Percentiles rank a stretch among this genome's conserved stretches.
Conservation (phyloP, 805 yeast species). For the Teunomyces aglyptinius region DNA sequence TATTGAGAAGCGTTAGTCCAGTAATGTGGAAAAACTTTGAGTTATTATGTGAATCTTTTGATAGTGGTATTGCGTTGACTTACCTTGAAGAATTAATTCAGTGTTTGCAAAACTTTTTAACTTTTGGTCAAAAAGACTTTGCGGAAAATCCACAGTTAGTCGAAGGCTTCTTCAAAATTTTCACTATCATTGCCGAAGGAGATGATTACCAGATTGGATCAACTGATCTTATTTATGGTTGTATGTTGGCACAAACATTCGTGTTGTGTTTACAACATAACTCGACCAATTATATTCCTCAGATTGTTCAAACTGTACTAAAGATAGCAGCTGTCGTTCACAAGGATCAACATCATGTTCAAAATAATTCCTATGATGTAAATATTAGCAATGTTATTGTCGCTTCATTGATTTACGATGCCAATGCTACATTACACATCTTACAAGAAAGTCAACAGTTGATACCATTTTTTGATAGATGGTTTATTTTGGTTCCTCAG, state of each 20-base stretch:
- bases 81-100: slow-evolving; percentile 76
- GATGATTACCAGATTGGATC: slow-evolving; percentile 48
- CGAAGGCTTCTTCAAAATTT: slow-evolving; percentile 50
- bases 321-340: slow-evolving; percentile 28
- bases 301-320: slow-evolving; percentile 44
- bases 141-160: slow-evolving; percentile 42
- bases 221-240: slow-evolving; percentile 56
- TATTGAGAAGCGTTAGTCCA: slow-evolving; percentile 48
- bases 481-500: slow-evolving; percentile 60
- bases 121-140: slow-evolving; percentile 46
- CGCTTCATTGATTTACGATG: slow-evolving; percentile 61
- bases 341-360: slow-evolving; percentile 29
- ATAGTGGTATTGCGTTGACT: slow-evolving; percentile 53
- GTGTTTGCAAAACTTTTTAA: slow-evolving; percentile 69
- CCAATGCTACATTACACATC: slow-evolving; percentile 49
- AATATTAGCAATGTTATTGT: slow-evolving; percentile 60
- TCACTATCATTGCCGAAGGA: slow-evolving; percentile 43
- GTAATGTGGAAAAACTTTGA: slow-evolving; percentile 73
- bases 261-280: slow-evolving; percentile 54
- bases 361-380: slow-evolving; percentile 42
- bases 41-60: slow-evolving; percentile 33
- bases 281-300: slow-evolving; percentile 45
- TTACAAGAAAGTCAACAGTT: slow-evolving; percentile 47
- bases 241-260: slow-evolving; percentile 64
- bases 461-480: slow-evolving; percentile 53